Evolutionary conservation across 352 stramenopile species (phyloP).

Genomic region (Phytophthora cryptogea): DNA sequence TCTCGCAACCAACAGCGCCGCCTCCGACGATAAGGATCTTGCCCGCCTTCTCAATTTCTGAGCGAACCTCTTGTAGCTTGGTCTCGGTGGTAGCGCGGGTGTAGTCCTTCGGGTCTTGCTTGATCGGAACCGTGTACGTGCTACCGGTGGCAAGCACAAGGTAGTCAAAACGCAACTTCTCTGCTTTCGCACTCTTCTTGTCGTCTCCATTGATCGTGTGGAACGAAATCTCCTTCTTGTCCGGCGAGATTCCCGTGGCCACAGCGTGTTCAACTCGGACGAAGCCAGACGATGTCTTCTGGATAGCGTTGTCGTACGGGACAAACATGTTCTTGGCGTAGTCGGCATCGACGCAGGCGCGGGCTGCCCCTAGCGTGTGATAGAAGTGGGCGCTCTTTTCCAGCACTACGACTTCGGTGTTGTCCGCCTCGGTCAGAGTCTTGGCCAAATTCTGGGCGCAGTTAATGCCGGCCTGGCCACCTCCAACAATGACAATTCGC

Average conservation of each 20-base stretch:
- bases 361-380: constrained; percentile 45
- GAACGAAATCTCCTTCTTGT: constrained; percentile 41
- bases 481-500: constrained; percentile 59
- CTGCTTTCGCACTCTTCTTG: constrained; percentile 25
- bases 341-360: constrained; percentile 48
- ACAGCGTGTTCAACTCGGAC: constrained; percentile 43
- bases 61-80: constrained; percentile 36
- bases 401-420: constrained; percentile 53
- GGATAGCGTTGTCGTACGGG: constrained; percentile 58
- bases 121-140: constrained; percentile 60
- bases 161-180: constrained; percentile 54
- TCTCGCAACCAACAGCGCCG: constrained; percentile 53
- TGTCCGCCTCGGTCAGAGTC: constrained; percentile 39
- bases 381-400: constrained; percentile 59
- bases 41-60: constrained; percentile 42
- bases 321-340: constrained; percentile 62
- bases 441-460: constrained; percentile 44
- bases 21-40: constrained; percentile 60
- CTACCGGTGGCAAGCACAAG: constrained; percentile 60
- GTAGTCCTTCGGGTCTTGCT: constrained; percentile 37
- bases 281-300: constrained; percentile 28
- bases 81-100: constrained; percentile 30
- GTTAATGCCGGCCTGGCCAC: constrained; percentile 48
- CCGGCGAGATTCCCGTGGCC: constrained; percentile 33
- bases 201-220: constrained; percentile 31